phyloP scores from a whole-genome alignment of 2,329 filamentous ascomycete species.

The Corniculantispora saksenae region DNA sequence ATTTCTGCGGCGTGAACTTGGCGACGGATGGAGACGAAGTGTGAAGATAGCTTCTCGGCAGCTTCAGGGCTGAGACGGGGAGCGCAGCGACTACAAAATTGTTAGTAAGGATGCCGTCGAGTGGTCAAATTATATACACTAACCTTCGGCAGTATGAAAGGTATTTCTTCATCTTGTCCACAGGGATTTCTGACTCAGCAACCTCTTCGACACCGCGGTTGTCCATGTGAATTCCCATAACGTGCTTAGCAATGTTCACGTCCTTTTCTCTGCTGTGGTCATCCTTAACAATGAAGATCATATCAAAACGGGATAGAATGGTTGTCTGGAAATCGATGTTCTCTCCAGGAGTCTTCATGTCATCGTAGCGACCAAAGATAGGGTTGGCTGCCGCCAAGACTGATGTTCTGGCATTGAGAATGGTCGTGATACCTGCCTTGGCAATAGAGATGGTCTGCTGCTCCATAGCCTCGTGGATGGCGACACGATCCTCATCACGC shows the following conservation, averaged over 20 bases:
- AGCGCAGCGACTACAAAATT: conserved; percentile 70
- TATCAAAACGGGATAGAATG: conserved; percentile 96
- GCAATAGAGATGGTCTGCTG: conserved; percentile 99
- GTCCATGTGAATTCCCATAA: conserved; percentile 97
- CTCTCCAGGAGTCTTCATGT: conserved; percentile 94
- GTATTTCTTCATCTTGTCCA: conserved; percentile 97
- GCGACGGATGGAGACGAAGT: conserved; percentile 93
- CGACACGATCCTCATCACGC: conserved; percentile 95
- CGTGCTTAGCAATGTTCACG: conserved; percentile 91
- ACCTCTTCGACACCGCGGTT: conserved; percentile 80
- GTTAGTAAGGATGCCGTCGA: conserved; percentile 30
- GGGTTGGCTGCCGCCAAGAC: conserved; percentile 95
- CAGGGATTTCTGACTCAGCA: conserved; percentile 81
- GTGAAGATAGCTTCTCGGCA: conserved; percentile 91
- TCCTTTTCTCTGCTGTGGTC: conserved; percentile 89
- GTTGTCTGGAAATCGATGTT: conserved; percentile 99
- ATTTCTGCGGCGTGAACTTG: conserved; percentile 92
- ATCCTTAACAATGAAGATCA: conserved; percentile 99
- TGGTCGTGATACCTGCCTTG: conserved; percentile 97
- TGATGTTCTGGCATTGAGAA: conserved; percentile 92
- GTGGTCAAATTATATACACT: conserved; percentile 38
- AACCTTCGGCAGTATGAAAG: conserved; percentile 95
- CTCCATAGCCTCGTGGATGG: conserved; percentile 99
- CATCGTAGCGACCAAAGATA: conserved; percentile 96
- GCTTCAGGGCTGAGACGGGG: conserved; percentile 88